Evolutionary conservation across 1,139 yeast genomes (phyloP), one percentile per base, ranked within the genome.

Genomic region (Hyphopichia wangnamkhiaoensis): DNA sequence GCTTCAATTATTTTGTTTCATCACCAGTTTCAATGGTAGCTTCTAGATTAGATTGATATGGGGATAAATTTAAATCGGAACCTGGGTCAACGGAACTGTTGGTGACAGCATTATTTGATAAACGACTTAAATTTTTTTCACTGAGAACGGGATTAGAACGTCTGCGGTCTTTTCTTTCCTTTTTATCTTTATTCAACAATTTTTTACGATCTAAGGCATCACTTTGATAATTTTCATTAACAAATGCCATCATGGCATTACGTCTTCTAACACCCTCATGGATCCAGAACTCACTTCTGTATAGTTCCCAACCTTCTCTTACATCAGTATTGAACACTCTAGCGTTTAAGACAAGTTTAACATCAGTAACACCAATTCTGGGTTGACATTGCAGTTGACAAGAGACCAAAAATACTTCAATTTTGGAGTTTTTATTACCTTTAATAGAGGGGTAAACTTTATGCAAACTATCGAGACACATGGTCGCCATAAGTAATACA

Each of bases 241-340:
- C 58, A 46, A 71, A 69, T 26, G 66, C 63, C 47, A 72, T 50
- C 52, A 74, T 59, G 31, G 63, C 60, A 37, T 69, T 68, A 31
- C 89, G 68, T 49, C 91, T 68, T 50, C 95, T 74, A 5, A 82
- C 80, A 1, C 90, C 85, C 58, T 90, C 97, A 50, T 85, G 75
- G 24, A 82, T 80, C 97, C 98, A 93, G 56, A 90, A 93, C 58
- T 91, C 97, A 52, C 88, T 88, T 42, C 98, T 68, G 54, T 91
- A 93, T 34, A 89, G 63, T 54, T 93, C 98, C 98, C 98, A 93
- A 10, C 91, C 94, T 58, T 91, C 97, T 48, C 96, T 74, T 3
- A 87, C 80, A 41, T 87, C 94, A 0, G 93, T 81, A 44, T 80
- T 80, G 60, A 91, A 93, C 1, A 83, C 83, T 39, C 96, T 71